Conservation (phyloP, 805 yeast genomes). For the Tetrapisispora namnaoensis region DNA sequence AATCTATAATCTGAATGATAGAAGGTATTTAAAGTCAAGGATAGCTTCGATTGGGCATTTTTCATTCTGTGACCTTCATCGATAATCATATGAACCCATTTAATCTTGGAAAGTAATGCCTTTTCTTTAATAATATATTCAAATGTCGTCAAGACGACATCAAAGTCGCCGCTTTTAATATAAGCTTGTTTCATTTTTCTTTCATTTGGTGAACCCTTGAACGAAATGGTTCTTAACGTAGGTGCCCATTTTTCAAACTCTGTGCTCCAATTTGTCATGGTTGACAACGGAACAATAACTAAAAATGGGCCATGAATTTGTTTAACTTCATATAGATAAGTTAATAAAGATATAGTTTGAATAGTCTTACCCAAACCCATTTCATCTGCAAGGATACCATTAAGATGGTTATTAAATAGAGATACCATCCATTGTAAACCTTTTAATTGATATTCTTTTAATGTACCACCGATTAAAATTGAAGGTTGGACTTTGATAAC, state of each 20-base stretch:
- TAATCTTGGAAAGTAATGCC: conserved; percentile 54
- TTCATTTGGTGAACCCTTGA: conserved; percentile 68
- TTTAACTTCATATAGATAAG: conserved; percentile 61
- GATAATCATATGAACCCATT: conserved; percentile 80
- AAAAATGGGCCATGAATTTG: conserved; percentile 59
- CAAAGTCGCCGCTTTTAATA: conserved; percentile 59
- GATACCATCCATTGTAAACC: conserved; percentile 99
- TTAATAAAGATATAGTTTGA: conserved; percentile 70
- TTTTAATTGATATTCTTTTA: conserved; percentile 77
- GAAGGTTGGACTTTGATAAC: conserved; percentile 55
- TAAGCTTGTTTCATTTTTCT: conserved; percentile 58
- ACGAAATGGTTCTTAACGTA: conserved; percentile 55
- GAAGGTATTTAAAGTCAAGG: conserved; percentile 58
- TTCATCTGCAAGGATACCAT: conserved; percentile 97
- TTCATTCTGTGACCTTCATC: conserved; percentile 91
- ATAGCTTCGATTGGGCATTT: conserved; percentile 64
- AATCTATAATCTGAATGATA: conserved; percentile 69
- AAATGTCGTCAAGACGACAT: conserved; percentile 68
- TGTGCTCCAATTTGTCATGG: conserved; percentile 75
- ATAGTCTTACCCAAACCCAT: conserved; percentile 97
- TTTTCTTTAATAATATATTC: conserved; percentile 75
- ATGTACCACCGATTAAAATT: conserved; percentile 63
- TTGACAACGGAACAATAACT: conserved; percentile 75
- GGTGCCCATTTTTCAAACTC: conserved; percentile 91
- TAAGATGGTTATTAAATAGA: conserved; percentile 82